Evolutionary conservation across 2,329 filamentous ascomycete species (phyloP), one percentile per base, ranked within the genome.

Genomic region (Lachnellula cervina): DNA sequence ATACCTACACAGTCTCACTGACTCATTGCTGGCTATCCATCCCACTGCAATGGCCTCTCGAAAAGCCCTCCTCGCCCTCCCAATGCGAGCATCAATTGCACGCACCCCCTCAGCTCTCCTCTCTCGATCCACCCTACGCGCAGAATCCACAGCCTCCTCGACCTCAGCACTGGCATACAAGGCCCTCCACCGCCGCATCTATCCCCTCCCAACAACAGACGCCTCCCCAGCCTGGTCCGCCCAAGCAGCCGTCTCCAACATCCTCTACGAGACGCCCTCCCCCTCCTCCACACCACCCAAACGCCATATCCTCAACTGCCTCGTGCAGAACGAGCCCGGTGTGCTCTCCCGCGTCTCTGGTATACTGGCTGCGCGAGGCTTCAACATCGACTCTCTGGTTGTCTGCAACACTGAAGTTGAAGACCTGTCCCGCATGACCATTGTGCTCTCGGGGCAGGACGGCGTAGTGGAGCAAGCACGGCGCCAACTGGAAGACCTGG

Each of bases 351-450:
- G 94, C 58, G 90, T 99, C 9, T 97, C 94, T 1, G 94, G 94
- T 54, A 97, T 99, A 70, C 80, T 99, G 35, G 94, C 94, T 13
- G 94, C 94, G 44, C 85, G 94, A 57, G 94, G 94, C 63, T 99
- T 99, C 84, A 99, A 99, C 79, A 99, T 99, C 69, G 94, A 99
- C 80, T 96, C 89, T 53, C 80, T 99, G 61, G 94, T 99, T 54
- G 94, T 99, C 59, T 99, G 94, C 79, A 94, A 89, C 74, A 99
- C 94, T 60, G 94, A 99, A 75, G 92, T 99, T 25, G 89, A 93
- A 67, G 94, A 99, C 69, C 80, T 99, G 52, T 96, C 90, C 35
- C 91, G 94, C 70, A 99, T 99, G 94, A 99, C 94, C 55, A 97
- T 99, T 69, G 94, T 99, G 63, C 81, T 99, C 51, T 91, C 91